Conservation (phyloP, 179 eudicot species). For the Camellia oleifera region DNA sequence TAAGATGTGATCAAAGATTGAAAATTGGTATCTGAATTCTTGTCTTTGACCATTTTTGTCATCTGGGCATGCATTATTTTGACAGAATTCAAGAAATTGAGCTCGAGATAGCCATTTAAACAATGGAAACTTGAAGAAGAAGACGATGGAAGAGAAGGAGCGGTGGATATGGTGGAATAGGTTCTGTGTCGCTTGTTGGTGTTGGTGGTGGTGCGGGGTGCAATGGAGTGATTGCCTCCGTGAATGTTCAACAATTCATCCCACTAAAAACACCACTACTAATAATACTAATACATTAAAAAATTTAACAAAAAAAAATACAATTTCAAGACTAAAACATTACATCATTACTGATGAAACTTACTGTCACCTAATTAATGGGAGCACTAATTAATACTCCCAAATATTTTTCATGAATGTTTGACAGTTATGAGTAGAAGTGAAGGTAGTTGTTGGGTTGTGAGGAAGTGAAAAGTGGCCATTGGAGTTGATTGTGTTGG, state of each 20-base stretch:
- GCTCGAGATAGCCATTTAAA: slow-evolving; percentile 20
- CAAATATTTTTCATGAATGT: neutral
- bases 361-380: too few species aligned
- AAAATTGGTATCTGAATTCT: slow-evolving; percentile 23
- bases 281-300: too few species aligned
- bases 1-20: slow-evolving; percentile 43
- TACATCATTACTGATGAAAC: too few species aligned
- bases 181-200: slow-evolving; percentile 9
- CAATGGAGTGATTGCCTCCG: slow-evolving; percentile 21
- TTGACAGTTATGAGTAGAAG: neutral
- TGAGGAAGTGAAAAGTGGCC: neutral
- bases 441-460: neutral
- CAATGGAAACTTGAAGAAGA: slow-evolving; percentile 11
- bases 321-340: too few species aligned
- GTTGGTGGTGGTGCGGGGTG: slow-evolving; percentile 18
- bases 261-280: too few species aligned
- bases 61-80: slow-evolving; percentile 57
- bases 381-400: too few species aligned
- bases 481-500: neutral
- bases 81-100: slow-evolving; percentile 33
- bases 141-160: slow-evolving; percentile 23
- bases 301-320: too few species aligned
- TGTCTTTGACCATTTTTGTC: slow-evolving; percentile 33
- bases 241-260: too few species aligned
- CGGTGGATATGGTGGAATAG: slow-evolving; percentile 14